Evolutionary conservation across 139 green algal species (phyloP).

Genomic region (Mychonastes homosphaera): DNA sequence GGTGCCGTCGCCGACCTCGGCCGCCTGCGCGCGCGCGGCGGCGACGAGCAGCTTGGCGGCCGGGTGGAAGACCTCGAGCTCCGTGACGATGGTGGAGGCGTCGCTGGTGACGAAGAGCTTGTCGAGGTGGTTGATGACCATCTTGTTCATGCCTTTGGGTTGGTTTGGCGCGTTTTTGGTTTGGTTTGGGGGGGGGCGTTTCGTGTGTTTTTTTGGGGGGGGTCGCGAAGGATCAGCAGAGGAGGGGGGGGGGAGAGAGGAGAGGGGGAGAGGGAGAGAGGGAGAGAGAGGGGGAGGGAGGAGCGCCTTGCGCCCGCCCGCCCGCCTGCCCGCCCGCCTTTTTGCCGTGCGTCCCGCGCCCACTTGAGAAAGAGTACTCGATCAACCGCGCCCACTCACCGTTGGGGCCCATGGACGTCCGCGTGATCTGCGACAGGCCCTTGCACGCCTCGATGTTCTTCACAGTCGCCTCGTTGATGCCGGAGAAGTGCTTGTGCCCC

Average conservation of each 20-base stretch:
- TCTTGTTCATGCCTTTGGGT: conserved; percentile 99
- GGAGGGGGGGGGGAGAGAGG: too few species aligned
- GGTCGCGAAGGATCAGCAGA: too few species aligned
- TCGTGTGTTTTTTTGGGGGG: too few species aligned
- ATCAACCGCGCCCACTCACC: conserved; percentile 36
- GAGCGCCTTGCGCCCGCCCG: too few species aligned
- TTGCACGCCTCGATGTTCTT: conserved; percentile 98
- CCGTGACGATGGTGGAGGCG: conserved; percentile 83
- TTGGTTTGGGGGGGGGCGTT: too few species aligned
- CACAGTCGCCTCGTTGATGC: conserved; percentile 92
- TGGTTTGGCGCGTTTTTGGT: too few species aligned
- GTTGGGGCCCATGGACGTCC: conserved; percentile 90
- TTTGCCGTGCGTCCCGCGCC: too few species aligned
- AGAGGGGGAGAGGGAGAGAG: too few species aligned
- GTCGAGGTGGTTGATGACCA: conserved; percentile 99
- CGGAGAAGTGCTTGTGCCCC: conserved; percentile 88
- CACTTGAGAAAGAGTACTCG: too few species aligned
- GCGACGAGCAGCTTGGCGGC: conserved; percentile 91
- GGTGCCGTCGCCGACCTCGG: conserved; percentile 93
- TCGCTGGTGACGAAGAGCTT: conserved; percentile 98
- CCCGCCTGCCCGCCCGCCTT: too few species aligned
- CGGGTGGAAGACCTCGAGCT: conserved; percentile 96
- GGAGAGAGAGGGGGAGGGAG: too few species aligned
- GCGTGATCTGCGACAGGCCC: conserved; percentile 79
- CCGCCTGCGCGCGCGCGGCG: conserved; percentile 85